phyloP scores from a whole-genome alignment of 2,329 filamentous ascomycete species.

The Botrytis porri region DNA sequence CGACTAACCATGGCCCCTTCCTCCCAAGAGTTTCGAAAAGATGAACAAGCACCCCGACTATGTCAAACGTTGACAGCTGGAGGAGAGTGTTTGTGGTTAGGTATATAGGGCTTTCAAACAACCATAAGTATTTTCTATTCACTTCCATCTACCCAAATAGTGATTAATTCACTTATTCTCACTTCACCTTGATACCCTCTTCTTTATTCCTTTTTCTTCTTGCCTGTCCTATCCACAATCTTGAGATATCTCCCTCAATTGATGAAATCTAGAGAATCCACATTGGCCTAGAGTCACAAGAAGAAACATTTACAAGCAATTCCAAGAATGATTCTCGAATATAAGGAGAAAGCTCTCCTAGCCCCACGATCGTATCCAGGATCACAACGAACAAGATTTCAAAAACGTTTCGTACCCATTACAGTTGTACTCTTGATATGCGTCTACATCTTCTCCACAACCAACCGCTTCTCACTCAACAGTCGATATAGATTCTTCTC shows the following conservation, averaged over 20 bases:
- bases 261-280: background rate
- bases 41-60: background rate
- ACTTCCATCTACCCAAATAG: background rate
- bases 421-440: background rate
- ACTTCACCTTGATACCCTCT: background rate
- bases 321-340: background rate
- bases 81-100: background rate
- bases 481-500: background rate
- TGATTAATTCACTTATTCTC: background rate
- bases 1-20: background rate
- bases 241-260: background rate
- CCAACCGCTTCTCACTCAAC: background rate
- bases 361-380: background rate
- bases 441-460: background rate
- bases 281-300: background rate
- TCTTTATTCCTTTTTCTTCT: background rate
- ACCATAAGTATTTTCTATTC: background rate
- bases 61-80: background rate
- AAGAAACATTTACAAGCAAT: background rate
- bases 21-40: background rate
- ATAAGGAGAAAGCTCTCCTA: constrained; percentile 4
- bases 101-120: background rate
- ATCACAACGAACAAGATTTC: background rate
- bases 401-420: background rate
- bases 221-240: background rate